These are phyloP conservation scores for Fusarium lateritium DNA, from an alignment of 2,329 filamentous ascomycete genomes.

Conservation along the genomic window DNA sequence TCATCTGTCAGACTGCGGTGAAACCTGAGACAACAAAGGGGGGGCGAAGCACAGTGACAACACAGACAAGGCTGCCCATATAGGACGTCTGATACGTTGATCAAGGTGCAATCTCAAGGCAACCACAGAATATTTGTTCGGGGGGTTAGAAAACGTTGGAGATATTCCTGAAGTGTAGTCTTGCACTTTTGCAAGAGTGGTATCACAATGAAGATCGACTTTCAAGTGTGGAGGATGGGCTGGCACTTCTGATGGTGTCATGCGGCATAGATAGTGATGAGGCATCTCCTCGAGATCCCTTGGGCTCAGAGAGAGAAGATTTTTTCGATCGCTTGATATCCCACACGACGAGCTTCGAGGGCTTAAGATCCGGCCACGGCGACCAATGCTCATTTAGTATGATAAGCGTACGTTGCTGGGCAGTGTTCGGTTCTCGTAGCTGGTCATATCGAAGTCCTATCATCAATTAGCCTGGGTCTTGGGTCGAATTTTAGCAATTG, in stretches of 20 bases:
- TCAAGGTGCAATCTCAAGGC: background rate
- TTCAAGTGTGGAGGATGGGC: background rate
- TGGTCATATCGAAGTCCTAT: background rate
- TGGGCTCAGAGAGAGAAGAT: background rate
- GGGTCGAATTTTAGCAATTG: too few species aligned
- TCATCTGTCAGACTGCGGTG: conserved; percentile 24
- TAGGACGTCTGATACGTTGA: background rate
- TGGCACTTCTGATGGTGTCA: too few species aligned
- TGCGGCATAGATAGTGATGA: background rate
- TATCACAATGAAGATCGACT: background rate
- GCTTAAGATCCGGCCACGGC: background rate
- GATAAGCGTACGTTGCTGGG: background rate
- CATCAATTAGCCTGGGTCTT: background rate
- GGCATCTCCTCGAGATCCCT: accelerated
- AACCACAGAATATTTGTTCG: accelerated
- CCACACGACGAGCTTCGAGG: background rate
- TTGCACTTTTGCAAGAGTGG: background rate
- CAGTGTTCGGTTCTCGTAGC: background rate
- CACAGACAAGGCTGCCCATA: background rate
- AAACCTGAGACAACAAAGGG: background rate
- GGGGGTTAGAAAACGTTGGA: background rate
- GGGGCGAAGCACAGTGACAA: conserved; percentile 26
- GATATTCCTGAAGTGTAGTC: background rate
- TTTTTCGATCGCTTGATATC: background rate
- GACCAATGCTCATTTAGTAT: background rate